Percentiles rank a stretch among this genome's conserved stretches.
Conservation (phyloP, 140 eudicot genomes). For the Anethum foeniculum region DNA sequence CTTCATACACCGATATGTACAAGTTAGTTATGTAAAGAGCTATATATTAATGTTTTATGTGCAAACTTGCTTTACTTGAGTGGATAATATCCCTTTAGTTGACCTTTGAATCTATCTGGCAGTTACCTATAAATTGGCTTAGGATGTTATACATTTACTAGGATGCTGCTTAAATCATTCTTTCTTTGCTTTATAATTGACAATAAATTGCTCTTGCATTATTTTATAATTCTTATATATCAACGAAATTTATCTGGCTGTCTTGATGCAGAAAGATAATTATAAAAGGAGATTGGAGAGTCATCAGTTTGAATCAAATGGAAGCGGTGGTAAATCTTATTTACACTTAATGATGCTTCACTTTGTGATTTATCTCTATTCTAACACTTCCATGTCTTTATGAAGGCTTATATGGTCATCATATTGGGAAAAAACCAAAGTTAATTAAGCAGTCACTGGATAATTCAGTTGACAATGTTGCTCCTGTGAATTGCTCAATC, state of each 20-base stretch:
- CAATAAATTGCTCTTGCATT: neutral
- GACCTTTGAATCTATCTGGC: neutral
- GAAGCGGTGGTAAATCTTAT: conserved; percentile 59
- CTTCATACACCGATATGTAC: neutral
- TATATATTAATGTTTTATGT: neutral
- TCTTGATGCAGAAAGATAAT: conserved; percentile 51
- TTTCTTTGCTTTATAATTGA: neutral
- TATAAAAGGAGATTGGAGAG: conserved; percentile 54
- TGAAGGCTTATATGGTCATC: conserved; percentile 48
- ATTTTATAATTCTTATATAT: neutral
- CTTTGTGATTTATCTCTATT: conserved; percentile 3
- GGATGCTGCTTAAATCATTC: neutral
- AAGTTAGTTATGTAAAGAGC: neutral
- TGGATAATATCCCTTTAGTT: neutral
- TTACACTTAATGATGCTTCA: conserved; percentile 19
- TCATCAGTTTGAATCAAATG: conserved; percentile 74
- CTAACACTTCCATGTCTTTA: neutral
- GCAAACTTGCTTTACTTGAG: neutral
- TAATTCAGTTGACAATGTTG: conserved; percentile 36
- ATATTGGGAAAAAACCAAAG: conserved; percentile 47
- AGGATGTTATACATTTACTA: neutral
- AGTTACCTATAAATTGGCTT: neutral
- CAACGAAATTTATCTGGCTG: neutral
- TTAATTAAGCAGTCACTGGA: conserved; percentile 39
- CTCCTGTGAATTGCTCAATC: conserved; percentile 35